Conservation (phyloP, 2,329 filamentous ascomycete genomes). For the Purpureocillium takamizusanense region DNA sequence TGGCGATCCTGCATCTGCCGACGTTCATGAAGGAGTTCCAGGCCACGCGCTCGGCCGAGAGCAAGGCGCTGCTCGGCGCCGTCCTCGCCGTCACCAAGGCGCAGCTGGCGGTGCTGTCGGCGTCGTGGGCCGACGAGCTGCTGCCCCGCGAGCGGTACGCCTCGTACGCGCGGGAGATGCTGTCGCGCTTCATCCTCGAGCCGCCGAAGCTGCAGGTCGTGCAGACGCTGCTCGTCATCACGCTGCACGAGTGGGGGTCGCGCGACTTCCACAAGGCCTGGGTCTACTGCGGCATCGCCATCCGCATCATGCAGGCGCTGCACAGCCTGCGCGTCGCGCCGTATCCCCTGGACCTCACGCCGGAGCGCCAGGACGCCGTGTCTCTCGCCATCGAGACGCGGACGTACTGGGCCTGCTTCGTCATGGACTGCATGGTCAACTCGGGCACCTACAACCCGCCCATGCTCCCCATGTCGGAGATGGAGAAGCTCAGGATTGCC, state of each 20-base stretch:
- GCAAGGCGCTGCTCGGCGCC: conserved; percentile 18
- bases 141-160: conserved; percentile 23
- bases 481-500: conserved; percentile 21
- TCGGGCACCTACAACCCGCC: conserved; percentile 29
- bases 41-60: conserved; percentile 11
- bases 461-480: conserved; percentile 24
- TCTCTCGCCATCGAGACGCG: conserved; percentile 24
- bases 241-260: conserved; percentile 31
- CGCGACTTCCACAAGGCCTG: conserved; percentile 32
- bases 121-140: conserved; percentile 16
- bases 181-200: conserved; percentile 16
- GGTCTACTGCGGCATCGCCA: conserved; percentile 31
- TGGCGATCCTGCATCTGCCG: conserved; percentile 22
- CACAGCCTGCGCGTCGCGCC: conserved; percentile 18
- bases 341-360: conserved; percentile 15
- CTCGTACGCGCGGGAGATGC: conserved; percentile 15
- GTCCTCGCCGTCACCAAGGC: conserved; percentile 19
- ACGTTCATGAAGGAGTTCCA: conserved; percentile 17
- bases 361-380: conserved; percentile 10
- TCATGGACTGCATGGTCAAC: conserved; percentile 34
- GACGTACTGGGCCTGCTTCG: conserved; percentile 35
- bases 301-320: conserved; percentile 27
- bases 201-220: conserved; percentile 23
- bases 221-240: conserved; percentile 28
- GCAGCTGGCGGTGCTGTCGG: conserved; percentile 21